Base-by-base conservation (phyloP, 352 stramenopile genomes). In the Lagenidium giganteum region DNA sequence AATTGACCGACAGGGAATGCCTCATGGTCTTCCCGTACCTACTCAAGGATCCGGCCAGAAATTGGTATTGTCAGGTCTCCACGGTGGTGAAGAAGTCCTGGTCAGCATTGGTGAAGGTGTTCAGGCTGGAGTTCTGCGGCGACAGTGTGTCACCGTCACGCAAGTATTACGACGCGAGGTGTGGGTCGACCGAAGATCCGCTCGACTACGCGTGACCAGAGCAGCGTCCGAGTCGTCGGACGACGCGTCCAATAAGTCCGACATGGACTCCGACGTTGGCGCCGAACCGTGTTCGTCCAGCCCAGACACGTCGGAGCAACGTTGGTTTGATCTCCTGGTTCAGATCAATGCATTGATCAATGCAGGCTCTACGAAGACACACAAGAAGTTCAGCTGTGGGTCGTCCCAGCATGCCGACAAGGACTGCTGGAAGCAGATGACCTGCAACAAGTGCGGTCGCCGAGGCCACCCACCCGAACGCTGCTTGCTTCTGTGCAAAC, bases 181-280 rank as follows among this genome's bases (percentile, higher is more conserved):
- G 45, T 8, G 35, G 44, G 26, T 6, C 21, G 31, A 51, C 49
- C 31, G 51, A 61, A 16, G 27, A 48, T 9, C 25, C 44, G 32
- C 5, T 61, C 17, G 45, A 61, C 26, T 61, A 61, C 33, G 14
- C 54, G 11, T 61, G n/a, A 61, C 18, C 44, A 45, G 1, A 22
- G 54, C 3, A 61, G 51, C 23, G 32, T 61, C 18, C 33, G 3
- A 17, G 28, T 12, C 34, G 14, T 16, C 28, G 43, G 3, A n/a
- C n/a, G n/a, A n/a, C n/a, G n/a, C n/a, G n/a, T n/a, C n/a, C n/a
- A n/a, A n/a, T n/a, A n/a, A n/a, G n/a, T n/a, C n/a, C n/a, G n/a
- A n/a, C n/a, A n/a, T n/a, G n/a, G n/a, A n/a, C n/a, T n/a, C n/a
- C n/a, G n/a, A n/a, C n/a, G n/a, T n/a, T n/a, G n/a, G n/a, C n/a